Conservation (phyloP, 768 basidiomycete genomes). For the Suillus alpinus region DNA sequence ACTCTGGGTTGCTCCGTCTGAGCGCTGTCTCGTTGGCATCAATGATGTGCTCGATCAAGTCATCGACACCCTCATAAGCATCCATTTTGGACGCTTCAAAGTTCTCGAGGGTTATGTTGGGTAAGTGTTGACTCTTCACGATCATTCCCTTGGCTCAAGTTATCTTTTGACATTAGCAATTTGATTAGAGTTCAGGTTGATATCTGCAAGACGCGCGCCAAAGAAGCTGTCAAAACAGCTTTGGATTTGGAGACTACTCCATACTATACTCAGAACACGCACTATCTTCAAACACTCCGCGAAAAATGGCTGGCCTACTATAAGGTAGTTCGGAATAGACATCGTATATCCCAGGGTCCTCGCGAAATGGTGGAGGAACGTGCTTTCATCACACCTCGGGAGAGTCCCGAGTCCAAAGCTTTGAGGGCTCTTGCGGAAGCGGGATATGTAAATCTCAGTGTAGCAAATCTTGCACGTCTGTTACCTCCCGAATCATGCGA, state of each 20-base stretch:
- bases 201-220: constrained; percentile 21
- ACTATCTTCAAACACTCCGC: constrained; percentile 10
- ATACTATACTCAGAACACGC: constrained; percentile 31
- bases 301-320: constrained; percentile 16
- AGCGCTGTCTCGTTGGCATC: constrained; percentile 33
- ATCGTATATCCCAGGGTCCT: background rate
- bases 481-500: constrained; percentile 18
- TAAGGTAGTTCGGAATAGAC: constrained; percentile 9
- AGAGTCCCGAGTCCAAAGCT: constrained; percentile 8
- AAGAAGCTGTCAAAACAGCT: constrained; percentile 29
- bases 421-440: constrained; percentile 30
- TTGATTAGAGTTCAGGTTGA: constrained; percentile 28
- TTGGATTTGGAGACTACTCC: constrained; percentile 39
- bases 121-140: constrained; percentile 25
- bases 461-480: constrained; percentile 19
- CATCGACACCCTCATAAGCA: constrained; percentile 24
- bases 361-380: too few relatives aligned
- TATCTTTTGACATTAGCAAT: constrained; percentile 18
- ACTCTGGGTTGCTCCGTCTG: constrained; percentile 29
- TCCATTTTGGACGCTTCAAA: constrained; percentile 41
- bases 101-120: constrained; percentile 32
- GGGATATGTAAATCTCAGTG: constrained; percentile 22
- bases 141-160: constrained; percentile 3
- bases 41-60: constrained; percentile 29
- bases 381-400: background rate